Evolutionary conservation across 257 asterid species (phyloP).

Genomic region (Misopates orontium): DNA sequence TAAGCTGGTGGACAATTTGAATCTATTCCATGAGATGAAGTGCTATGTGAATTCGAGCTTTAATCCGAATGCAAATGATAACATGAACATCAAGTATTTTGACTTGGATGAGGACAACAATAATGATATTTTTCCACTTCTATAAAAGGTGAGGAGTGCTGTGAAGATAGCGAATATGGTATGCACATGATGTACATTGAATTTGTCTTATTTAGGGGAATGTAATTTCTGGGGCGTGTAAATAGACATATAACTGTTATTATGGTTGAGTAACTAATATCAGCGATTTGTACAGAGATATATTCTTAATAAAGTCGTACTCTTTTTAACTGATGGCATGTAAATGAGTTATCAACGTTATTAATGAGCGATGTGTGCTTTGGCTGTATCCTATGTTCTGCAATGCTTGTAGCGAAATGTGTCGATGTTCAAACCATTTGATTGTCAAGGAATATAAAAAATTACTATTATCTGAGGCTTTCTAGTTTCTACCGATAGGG

Average conservation of each 20-base stretch:
- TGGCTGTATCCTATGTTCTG: not conserved
- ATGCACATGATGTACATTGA: conserved; percentile 41
- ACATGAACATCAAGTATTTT: conserved; percentile 49
- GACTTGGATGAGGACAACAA: conserved; percentile 55
- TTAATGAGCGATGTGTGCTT: not conserved
- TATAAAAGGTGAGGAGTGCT: conserved; percentile 40
- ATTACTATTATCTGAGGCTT: not conserved
- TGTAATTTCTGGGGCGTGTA: conserved; percentile 25
- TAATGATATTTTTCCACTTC: conserved; percentile 49
- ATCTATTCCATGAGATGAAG: conserved; percentile 87
- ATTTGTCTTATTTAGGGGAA: conserved; percentile 11
- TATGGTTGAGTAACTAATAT: not conserved
- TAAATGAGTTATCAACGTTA: not conserved
- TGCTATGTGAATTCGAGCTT: conserved; percentile 83
- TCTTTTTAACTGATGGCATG: not conserved
- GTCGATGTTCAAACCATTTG: too few species aligned
- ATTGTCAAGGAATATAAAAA: not conserved
- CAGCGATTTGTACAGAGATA: not conserved
- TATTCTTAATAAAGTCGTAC: not conserved
- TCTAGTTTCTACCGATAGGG: too few species aligned
- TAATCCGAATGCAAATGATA: conserved; percentile 57
- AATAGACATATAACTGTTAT: conserved; percentile 17
- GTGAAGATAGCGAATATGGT: conserved; percentile 8
- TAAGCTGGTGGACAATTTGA: conserved; percentile 93
- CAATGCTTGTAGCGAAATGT: not conserved